Evolutionary conservation across 768 basidiomycete species (phyloP).

Genomic region (Naganishia vaughanmartiniae): DNA sequence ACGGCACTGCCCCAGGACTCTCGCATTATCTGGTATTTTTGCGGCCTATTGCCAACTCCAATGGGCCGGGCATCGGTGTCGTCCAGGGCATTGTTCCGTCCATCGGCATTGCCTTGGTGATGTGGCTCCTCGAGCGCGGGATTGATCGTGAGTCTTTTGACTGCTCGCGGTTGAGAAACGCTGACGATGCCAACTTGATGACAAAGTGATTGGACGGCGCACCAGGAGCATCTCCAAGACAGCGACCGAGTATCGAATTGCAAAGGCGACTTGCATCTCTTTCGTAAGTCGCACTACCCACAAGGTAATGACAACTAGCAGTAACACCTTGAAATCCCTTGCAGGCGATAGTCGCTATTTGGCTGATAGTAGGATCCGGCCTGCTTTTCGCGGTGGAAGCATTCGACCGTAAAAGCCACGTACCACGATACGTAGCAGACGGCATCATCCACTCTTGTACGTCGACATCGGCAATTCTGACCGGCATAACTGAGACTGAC

Average conservation of each 20-base stretch:
- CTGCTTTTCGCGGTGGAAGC: slow-evolving; percentile 67
- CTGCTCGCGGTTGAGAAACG: background rate
- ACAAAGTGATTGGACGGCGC: background rate
- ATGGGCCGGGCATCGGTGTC: slow-evolving; percentile 62
- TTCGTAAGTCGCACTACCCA: background rate
- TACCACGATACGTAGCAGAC: slow-evolving; percentile 59
- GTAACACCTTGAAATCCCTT: slow-evolving; percentile 37
- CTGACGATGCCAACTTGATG: background rate
- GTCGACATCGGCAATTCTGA: slow-evolving; percentile 52
- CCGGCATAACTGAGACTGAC: slow-evolving; percentile 54
- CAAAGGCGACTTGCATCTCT: slow-evolving; percentile 7
- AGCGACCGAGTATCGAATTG: background rate
- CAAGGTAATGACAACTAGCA: slow-evolving; percentile 33
- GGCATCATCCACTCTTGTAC: slow-evolving; percentile 71
- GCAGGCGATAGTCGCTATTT: slow-evolving; percentile 60
- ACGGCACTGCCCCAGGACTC: slow-evolving; percentile 70
- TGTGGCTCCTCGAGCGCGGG: slow-evolving; percentile 57
- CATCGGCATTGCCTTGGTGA: slow-evolving; percentile 58
- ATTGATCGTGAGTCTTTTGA: slow-evolving; percentile 1
- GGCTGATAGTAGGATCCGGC: slow-evolving; percentile 68
- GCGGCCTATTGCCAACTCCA: slow-evolving; percentile 56
- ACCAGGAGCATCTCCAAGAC: slow-evolving; percentile 23
- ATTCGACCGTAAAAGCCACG: slow-evolving; percentile 55
- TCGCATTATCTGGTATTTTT: slow-evolving; percentile 70
- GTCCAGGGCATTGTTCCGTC: slow-evolving; percentile 67